Base-by-base conservation (phyloP, 1,284 basidiomycete genomes). In the Ustilago sp. region DNA sequence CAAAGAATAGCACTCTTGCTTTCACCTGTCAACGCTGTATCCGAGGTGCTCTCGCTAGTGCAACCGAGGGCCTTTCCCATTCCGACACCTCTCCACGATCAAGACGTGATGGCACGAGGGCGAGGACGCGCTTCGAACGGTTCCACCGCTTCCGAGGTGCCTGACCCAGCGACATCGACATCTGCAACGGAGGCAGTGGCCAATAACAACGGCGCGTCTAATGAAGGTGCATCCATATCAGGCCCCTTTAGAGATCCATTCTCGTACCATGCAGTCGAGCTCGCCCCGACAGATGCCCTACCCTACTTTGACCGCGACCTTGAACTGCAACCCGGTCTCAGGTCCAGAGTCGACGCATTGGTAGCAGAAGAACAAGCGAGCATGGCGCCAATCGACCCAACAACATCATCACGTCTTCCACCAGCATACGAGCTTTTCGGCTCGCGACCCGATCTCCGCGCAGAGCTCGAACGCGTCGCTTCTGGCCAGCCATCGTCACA, bases 261-360 rank as follows among this genome's bases (percentile, higher is more conserved):
- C 50, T 15, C 57, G 2, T 76, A 76, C 34, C 61, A 70, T 50
- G 35, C 70, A 0, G 75, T 72, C 52, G 39, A 61, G 8, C 63
- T 79, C 28, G 66, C 71, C 23, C 35, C 68, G 23, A 68, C 76
- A 4, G 95, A 97, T 87, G 93, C 94, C 28, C 89, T 97, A 66
- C 94, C 95, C 13, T 98, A 98, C 88, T 95, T 94, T 83, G 95
- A 98, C 88, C 92, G 94, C 84, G 94, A 98, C 82, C 89, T 95
- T 53, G 93, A 95, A 72, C 89, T 89, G 62, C 90, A 91, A 69
- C 92, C 93, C 3, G 87, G 90, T 65, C 88, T 93, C 68, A 90
- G 90, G 80, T 89, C 91, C 80, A 91, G 91, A 80, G 93, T 94
- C 13, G 91, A 92, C 67, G 89, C 88, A 69, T 91, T 93, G 84